Conservation (phyloP, 2,329 filamentous ascomycete genomes). For the Aspergillus arachidicola region DNA sequence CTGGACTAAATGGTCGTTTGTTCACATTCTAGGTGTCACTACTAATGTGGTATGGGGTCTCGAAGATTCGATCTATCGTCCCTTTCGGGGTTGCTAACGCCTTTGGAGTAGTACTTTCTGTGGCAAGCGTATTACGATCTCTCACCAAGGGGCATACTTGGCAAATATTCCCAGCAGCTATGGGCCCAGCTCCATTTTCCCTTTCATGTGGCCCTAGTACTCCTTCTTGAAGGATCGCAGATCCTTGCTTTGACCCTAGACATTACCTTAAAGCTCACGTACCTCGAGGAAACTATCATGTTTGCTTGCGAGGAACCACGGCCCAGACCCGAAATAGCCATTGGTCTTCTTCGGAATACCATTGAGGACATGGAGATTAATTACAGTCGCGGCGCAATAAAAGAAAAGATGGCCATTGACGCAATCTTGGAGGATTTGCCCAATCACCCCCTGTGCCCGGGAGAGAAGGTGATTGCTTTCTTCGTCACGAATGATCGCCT, state of each 20-base stretch:
- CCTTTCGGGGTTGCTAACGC: slow-evolving; percentile 10
- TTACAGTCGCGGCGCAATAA: slow-evolving; percentile 35
- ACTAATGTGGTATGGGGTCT: slow-evolving; percentile 37
- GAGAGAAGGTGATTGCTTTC: slow-evolving; percentile 19
- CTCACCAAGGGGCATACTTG: slow-evolving; percentile 53
- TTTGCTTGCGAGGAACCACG: slow-evolving; percentile 44
- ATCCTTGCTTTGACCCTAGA: slow-evolving; percentile 54
- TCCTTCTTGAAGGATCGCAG: slow-evolving; percentile 67
- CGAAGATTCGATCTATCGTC: neutral
- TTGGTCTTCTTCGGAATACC: slow-evolving; percentile 38
- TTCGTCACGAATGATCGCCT: slow-evolving; percentile 31
- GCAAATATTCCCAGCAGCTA: slow-evolving; percentile 60
- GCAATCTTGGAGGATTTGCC: slow-evolving; percentile 34
- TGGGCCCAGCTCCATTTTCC: slow-evolving; percentile 59
- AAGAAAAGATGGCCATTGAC: slow-evolving; percentile 37
- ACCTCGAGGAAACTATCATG: slow-evolving; percentile 42
- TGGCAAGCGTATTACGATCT: slow-evolving; percentile 67
- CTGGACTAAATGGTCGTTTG: slow-evolving; percentile 44
- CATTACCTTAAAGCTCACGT: slow-evolving; percentile 43
- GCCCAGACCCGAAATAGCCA: slow-evolving; percentile 28
- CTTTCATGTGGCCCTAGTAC: slow-evolving; percentile 64
- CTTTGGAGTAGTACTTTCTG: slow-evolving; percentile 52
- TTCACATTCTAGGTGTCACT: slow-evolving; percentile 41
- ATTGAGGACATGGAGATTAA: slow-evolving; percentile 46
- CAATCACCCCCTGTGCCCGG: slow-evolving; percentile 33